These are phyloP conservation scores for Purshia tridentata DNA, from an alignment of 306 rosid genomes.

Conservation along the genomic window DNA sequence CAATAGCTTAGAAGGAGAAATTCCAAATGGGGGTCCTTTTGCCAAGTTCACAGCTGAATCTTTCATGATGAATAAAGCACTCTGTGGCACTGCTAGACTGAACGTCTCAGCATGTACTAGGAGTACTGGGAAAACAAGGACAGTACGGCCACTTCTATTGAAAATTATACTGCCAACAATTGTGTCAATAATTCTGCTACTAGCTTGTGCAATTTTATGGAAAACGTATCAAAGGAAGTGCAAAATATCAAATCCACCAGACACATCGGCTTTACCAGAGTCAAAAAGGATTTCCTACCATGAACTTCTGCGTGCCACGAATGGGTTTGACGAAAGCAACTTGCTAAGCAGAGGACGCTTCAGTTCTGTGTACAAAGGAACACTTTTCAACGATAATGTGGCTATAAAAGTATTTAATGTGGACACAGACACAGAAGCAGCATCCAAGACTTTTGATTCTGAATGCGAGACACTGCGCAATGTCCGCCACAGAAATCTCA, in stretches of 20 bases:
- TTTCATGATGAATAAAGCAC: conserved; percentile 33
- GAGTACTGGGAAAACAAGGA: not conserved
- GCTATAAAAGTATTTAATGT: conserved; percentile 28
- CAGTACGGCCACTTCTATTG: not conserved
- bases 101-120: conserved; percentile 28
- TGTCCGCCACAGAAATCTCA: conserved; percentile 17
- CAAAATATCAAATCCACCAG: not conserved
- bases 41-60: conserved; percentile 26
- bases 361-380: conserved; percentile 28
- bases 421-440: not conserved
- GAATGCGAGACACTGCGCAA: conserved; percentile 9
- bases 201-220: not conserved
- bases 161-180: not conserved
- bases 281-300: conserved; percentile 25
- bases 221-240: not conserved
- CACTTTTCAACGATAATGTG: conserved; percentile 6
- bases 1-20: conserved; percentile 30
- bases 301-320: conserved; percentile 27
- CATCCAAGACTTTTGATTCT: conserved; percentile 13
- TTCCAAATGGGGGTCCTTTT: conserved; percentile 35
- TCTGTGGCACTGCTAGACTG: conserved; percentile 32
- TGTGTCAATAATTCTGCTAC: not conserved
- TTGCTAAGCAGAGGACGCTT: conserved; percentile 24
- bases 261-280: not conserved
- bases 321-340: conserved; percentile 11